Conservation (phyloP, 2,329 filamentous ascomycete species). For the Ceratocystis huliohia region DNA sequence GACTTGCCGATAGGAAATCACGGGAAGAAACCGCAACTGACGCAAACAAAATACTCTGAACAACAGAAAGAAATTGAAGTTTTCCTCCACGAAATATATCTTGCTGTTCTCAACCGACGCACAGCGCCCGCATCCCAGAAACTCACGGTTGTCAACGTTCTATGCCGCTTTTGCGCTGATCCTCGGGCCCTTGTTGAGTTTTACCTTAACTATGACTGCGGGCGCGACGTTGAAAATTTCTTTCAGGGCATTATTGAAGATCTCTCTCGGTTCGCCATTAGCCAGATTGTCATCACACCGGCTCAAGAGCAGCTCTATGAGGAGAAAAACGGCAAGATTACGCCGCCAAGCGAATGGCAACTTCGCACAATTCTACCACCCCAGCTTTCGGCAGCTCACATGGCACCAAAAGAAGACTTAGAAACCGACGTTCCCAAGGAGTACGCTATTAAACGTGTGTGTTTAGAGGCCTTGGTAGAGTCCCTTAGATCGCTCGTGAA, state of each 20-base stretch:
- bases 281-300: constrained; percentile 60
- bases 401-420: constrained; percentile 44
- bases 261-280: constrained; percentile 72
- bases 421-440: constrained; percentile 72
- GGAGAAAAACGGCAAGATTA: constrained; percentile 55
- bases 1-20: background rate
- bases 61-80: constrained; percentile 86
- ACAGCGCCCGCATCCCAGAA: constrained; percentile 84
- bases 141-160: constrained; percentile 73
- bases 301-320: constrained; percentile 77
- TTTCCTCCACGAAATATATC: constrained; percentile 92
- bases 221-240: constrained; percentile 89
- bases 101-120: constrained; percentile 77
- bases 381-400: constrained; percentile 67
- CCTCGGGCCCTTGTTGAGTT: constrained; percentile 83
- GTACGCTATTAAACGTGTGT: constrained; percentile 80
- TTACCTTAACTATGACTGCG: constrained; percentile 97
- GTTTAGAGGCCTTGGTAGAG: constrained; percentile 77
- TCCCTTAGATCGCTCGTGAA: constrained; percentile 80
- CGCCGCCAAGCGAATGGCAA: constrained; percentile 65
- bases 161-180: constrained; percentile 74
- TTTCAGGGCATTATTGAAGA: constrained; percentile 94
- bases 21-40: background rate
- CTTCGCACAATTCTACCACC: constrained; percentile 74
- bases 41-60: background rate